Percentiles rank a stretch among this genome's conserved stretches.
Conservation (phyloP, 176 grass and related monocot species). For the Juncus effusus region DNA sequence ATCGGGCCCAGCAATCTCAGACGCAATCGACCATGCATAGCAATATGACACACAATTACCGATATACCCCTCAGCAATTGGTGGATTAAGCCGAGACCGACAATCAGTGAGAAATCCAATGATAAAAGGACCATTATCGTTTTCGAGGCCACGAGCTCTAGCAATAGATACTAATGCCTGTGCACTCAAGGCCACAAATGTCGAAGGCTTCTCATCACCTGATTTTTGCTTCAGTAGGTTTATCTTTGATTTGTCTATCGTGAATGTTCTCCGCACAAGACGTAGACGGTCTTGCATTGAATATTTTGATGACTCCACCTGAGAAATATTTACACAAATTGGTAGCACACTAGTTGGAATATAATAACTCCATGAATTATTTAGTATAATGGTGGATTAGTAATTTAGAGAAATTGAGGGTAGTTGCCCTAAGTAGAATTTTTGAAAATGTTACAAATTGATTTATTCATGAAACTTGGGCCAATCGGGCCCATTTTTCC, state of each 20-base stretch:
- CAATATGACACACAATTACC: constrained; percentile 11
- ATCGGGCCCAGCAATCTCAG: background rate
- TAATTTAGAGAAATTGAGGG: no score
- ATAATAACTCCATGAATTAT: no score
- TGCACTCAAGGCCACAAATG: constrained; percentile 9
- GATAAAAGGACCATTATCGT: constrained; percentile 18
- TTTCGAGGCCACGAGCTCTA: background rate
- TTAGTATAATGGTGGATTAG: no score
- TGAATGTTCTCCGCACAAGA: background rate
- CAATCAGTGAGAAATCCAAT: background rate
- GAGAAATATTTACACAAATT: background rate
- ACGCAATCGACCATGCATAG: constrained; percentile 7
- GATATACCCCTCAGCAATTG: constrained; percentile 3
- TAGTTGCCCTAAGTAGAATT: no score
- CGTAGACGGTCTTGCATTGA: background rate
- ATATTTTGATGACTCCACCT: background rate
- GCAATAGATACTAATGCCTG: background rate
- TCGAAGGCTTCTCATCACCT: background rate
- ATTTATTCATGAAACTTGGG: no score
- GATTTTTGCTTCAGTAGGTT: constrained; percentile 1
- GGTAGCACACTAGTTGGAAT: no score
- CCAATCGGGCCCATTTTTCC: no score
- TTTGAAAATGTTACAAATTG: no score
- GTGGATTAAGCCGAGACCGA: constrained; percentile 10
- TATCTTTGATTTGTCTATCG: background rate